Conservation (phyloP, 139 green algal genomes). For the Nannochloris sp. region DNA sequence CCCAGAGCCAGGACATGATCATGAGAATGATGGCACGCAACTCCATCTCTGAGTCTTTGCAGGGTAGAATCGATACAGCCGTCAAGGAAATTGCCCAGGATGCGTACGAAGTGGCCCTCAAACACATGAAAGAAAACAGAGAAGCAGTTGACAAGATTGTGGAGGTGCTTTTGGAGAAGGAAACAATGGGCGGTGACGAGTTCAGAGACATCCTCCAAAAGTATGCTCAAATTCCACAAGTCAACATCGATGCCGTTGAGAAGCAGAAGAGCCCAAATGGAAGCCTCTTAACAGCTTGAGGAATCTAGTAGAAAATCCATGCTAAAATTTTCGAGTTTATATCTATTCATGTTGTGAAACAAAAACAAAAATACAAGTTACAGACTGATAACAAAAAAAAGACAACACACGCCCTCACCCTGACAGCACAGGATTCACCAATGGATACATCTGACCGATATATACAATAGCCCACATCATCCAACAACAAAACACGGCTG, state of each 20-base stretch:
- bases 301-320: neutral
- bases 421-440: slow-evolving; percentile 46
- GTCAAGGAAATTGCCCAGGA: slow-evolving; percentile 80
- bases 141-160: slow-evolving; percentile 89
- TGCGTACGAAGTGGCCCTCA: slow-evolving; percentile 63
- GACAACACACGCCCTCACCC: slow-evolving; percentile 11
- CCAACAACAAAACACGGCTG: slow-evolving; percentile 49
- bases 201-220: slow-evolving; percentile 81
- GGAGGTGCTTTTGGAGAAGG: slow-evolving; percentile 90
- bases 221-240: slow-evolving; percentile 71
- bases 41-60: slow-evolving; percentile 91
- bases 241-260: slow-evolving; percentile 52
- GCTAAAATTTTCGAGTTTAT: slow-evolving; percentile 4
- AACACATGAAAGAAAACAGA: slow-evolving; percentile 78
- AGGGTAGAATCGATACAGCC: slow-evolving; percentile 79
- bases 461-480: slow-evolving; percentile 63
- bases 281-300: slow-evolving; percentile 13
- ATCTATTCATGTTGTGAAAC: neutral
- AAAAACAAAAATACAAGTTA: neutral
- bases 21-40: slow-evolving; percentile 99
- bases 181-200: slow-evolving; percentile 90
- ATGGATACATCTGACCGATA: slow-evolving; percentile 64
- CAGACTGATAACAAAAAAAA: no score
- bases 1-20: slow-evolving; percentile 83
- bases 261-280: slow-evolving; percentile 19